Evolutionary conservation across 73 alveolate species (phyloP), one percentile per base, ranked within the genome.

Genomic region (Paraurostyla sp.): DNA sequence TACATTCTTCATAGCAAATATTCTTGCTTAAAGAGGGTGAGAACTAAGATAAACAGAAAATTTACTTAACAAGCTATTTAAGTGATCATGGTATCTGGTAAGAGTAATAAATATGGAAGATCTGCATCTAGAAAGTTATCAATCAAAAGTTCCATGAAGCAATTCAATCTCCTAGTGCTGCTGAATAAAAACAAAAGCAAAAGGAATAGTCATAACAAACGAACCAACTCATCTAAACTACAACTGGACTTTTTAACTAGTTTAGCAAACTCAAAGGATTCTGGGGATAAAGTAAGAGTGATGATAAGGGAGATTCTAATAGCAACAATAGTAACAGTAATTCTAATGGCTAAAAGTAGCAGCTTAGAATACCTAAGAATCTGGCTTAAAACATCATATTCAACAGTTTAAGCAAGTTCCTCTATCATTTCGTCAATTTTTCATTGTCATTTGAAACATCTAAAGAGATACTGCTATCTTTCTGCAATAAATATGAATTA

Each of bases 11-110:
- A 3, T 60, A 89, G 71, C 41, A n/a, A n/a, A 81, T 89, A 30
- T 89, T 51, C 75, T n/a, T 65, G 6, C 6, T 38, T 18, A 69
- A 69, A 40, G 84, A 50, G 11, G 51, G 4, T 35, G 57, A 57
- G 9, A 22, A 33, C 42, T 11, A 81, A 27, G 71, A 60, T 22
- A 60, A 29, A 40, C 52, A 80, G 85, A 88, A 88, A 49, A 43
- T 60, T 2, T 89, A 62, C 88, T 43, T 89, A 38, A 81, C 94
- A 0, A n/a, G 23, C 20, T 75, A 78, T 22, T 32, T 89, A 0
- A 89, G 78, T 43, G 84, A 78, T 49, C 94, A 89, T 63, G 94
- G 92, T 22, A 33, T 89, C 20, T 89, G 94, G 94, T 57, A 86
- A 30, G 94, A 89, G 41, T 23, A 35, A 25, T 35, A 57, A 15